Conservation (phyloP, 768 basidiomycete species). For the Russula griseocarnosa region DNA sequence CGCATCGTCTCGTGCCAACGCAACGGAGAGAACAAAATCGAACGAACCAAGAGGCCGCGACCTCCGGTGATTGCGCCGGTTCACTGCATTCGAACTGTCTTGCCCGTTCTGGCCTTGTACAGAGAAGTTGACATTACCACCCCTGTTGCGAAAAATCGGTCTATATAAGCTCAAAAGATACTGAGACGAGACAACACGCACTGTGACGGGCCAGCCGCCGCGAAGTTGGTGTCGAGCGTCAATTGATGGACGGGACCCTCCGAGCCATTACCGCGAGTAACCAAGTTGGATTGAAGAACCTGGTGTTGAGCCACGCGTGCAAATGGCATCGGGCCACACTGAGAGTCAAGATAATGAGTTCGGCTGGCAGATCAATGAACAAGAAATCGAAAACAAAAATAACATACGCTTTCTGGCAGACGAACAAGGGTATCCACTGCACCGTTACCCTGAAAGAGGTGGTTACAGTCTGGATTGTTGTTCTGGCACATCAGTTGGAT, state of each 20-base stretch:
- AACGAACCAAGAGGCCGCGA: background rate
- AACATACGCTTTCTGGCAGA: constrained; percentile 21
- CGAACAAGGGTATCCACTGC: constrained; percentile 27
- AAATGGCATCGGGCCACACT: constrained; percentile 11
- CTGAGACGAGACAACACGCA: background rate
- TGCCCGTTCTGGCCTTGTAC: background rate
- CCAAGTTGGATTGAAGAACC: background rate
- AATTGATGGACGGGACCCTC: background rate
- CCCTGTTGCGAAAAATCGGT: background rate
- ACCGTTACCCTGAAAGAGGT: constrained; percentile 24
- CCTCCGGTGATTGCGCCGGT: background rate
- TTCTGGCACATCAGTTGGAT: constrained; percentile 12
- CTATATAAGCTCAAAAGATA: background rate
- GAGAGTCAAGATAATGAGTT: background rate
- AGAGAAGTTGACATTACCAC: background rate
- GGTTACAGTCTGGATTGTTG: constrained; percentile 16
- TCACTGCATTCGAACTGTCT: too few species aligned
- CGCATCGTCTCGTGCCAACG: background rate
- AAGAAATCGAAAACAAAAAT: background rate
- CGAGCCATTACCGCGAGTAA: background rate
- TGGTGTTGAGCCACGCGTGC: background rate
- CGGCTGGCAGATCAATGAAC: background rate
- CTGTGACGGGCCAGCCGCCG: background rate
- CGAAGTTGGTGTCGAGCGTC: background rate
- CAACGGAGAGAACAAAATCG: background rate